Evolutionary conservation across 257 asterid species (phyloP), one percentile per base, ranked within the genome.

Genomic region (Ehretia macrophylla): DNA sequence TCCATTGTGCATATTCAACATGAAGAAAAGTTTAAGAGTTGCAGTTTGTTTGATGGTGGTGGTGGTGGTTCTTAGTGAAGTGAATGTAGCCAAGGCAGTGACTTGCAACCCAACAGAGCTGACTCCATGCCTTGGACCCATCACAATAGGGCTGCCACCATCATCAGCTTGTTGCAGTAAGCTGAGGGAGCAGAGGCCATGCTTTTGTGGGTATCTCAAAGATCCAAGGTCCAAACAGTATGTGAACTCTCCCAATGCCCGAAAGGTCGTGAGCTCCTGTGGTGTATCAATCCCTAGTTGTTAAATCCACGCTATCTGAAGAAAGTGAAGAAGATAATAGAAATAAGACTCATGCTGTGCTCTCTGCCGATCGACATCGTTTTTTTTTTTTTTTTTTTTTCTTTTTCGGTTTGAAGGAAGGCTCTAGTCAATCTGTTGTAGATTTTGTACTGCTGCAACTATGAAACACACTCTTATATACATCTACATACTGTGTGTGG

Each of bases 121-220:
- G 14, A 40, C 14, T 4, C 63, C 72, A 0, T 73, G 79, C 42
- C 22, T 44, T 2, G n/a, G 32, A 0, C 72, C 66, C 0, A 55
- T 73, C 51, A 8, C 42, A 0, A 32, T 54, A 4, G 6, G 23
- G 0, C 8, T 11, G 0, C 42, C 60, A 11, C 76, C 76, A 9
- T 42, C 73, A 6, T 1, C 10, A 0, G 23, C 17, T 1, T 74
- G 79, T 38, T 74, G 79, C 54, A n/a, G 21, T 14, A 65, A 54
- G 42, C 60, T 74, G 52, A 59, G 32, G 44, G 63, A 62, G 37
- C 76, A 75, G 32, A 27, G 18, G 47, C 76, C 80, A 20, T 75
- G 76, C 63, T 66, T 75, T 38, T 75, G 80, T 42, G 60, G 67
- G 11, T 75, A 62, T 22, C 8, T 57, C 10, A 58, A 21, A 16